Evolutionary conservation across 352 stramenopile genomes (phyloP), one percentile per base, ranked within the genome.

Genomic region (Globisporangium middletonii): DNA sequence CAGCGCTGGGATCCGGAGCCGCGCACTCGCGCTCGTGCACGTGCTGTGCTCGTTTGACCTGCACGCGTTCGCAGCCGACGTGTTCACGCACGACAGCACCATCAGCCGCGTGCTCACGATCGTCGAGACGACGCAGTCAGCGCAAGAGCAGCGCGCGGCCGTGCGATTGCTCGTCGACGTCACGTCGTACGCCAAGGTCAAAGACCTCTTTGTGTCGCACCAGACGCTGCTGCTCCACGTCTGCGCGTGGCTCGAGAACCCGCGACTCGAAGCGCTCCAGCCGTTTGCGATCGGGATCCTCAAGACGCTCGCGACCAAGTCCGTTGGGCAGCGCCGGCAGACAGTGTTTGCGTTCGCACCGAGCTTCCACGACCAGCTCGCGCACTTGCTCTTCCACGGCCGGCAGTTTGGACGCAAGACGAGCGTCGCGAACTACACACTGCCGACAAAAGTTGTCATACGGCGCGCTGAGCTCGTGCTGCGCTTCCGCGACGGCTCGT

Each of bases 301-400:
- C 23, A 63, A 63, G n/a, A 66, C 62, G 4, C 43, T 66, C 33
- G 54, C 38, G 18, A 66, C 55, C 3, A 66, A 66, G 16, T 62
- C 60, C 2, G 7, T 50, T 6, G 23, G 42, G 2, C 46, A 58
- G 30, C 50, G 45, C 3, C 53, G 49, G 1, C 53, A 63, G 44
- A 63, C 41, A 23, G 16, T 66, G 1, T 66, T 66, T 12, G n/a
- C 23, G 30, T 77, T 77, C 45, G 50, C 43, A 2, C 63, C 63
- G 13, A 77, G 44, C 37, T 51, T 67, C 11, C 67, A 77, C 16
- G 59, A 71, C 19, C 69, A 77, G 18, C 66, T 77, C 19, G 63
- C 69, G n/a, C 63, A 62, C 3, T 65, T 58, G 44, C 45, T 77
- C 8, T 70, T 74, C 52, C 59, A 65, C 13, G 69, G 53, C 2